Evolutionary conservation across 352 stramenopile species (phyloP), one percentile per base, ranked within the genome.

Genomic region (Phytophthora pluvialis): DNA sequence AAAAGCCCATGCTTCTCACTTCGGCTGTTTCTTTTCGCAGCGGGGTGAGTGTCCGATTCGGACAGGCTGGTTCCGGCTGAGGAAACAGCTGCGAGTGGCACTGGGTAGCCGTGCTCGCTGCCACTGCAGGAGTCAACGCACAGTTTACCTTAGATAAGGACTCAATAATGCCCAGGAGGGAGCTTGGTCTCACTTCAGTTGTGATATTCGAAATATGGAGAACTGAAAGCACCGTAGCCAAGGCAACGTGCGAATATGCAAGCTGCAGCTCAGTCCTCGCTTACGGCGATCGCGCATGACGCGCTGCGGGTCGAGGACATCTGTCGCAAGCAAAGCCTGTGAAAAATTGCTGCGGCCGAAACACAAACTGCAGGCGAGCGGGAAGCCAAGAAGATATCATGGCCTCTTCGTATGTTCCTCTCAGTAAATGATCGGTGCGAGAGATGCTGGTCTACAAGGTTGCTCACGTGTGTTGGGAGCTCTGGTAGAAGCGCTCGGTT

Each of bases 1-100:
- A n/a, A 6, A 28, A 45, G 40, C 21, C 13, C 13, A 50, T 58
- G 44, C 40, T 50, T 43, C 42, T 62, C 49, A 31, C 7, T 64
- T 53, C 60, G 39, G 52, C 60, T 69, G 60, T 44, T 57, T 11
- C 31, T 49, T 67, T 50, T 67, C 49, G 16, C 58, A 48, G 48
- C 9, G 32, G 39, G 46, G 47, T 42, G 50, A 58, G 50, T 58
- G 60, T 40, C 29, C 45, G 29, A 52, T 8, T 16, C 58, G 35
- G 49, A 52, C 45, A 59, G 31, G 48, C 52, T 61, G 42, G 49
- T 64, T 50, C 53, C 38, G 45, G 46, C 61, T 69, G 61, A 59
- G 53, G 38, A 44, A 46, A 57, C 43, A 67, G 60, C 51, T 38
- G 38, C 38, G 32, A 31, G 28, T 31, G 3, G 16, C 3, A 49